A percentile compares a stretch with the other conserved stretches of the same genome.
Conservation (phyloP, 192 early-diverging fungal species). For the Podila clonocystis region DNA sequence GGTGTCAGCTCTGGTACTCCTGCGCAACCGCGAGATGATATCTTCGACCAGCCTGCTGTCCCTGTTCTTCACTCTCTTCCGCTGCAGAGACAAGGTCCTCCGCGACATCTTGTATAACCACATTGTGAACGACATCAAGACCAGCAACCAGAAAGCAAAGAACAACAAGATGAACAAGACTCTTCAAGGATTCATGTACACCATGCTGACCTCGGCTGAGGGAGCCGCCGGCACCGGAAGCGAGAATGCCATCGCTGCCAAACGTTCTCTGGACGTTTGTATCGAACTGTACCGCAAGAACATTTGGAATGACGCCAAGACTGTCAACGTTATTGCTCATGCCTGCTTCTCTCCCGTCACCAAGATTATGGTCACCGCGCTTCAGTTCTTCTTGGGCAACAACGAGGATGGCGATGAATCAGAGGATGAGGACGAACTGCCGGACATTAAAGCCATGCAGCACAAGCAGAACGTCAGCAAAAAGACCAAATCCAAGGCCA, state of each 20-base stretch:
- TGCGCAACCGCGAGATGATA: slow-evolving; percentile 87
- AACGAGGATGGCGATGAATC: slow-evolving; percentile 80
- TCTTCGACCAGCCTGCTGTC: slow-evolving; percentile 72
- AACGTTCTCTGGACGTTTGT: slow-evolving; percentile 96
- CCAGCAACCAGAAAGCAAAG: slow-evolving; percentile 89
- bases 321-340: slow-evolving; percentile 97
- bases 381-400: slow-evolving; percentile 94
- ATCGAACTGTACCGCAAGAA: slow-evolving; percentile 97
- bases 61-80: slow-evolving; percentile 97
- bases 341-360: slow-evolving; percentile 93
- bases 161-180: slow-evolving; percentile 99
- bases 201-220: slow-evolving; percentile 83
- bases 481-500: slow-evolving; percentile 85
- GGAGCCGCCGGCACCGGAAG: slow-evolving; percentile 64
- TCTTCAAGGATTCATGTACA: slow-evolving; percentile 98
- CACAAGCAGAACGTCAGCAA: slow-evolving; percentile 85
- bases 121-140: slow-evolving; percentile 97
- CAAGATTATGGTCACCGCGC: slow-evolving; percentile 92
- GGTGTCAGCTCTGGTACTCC: slow-evolving; percentile 87
- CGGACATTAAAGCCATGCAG: slow-evolving; percentile 80
- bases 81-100: slow-evolving; percentile 92
- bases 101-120: slow-evolving; percentile 90
- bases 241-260: slow-evolving; percentile 90
- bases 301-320: slow-evolving; percentile 98
- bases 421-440: slow-evolving; percentile 65